A percentile compares a stretch with the other conserved stretches of the same genome.
Conservation (phyloP, 352 stramenopile species). For the Pythium oligandrum region DNA sequence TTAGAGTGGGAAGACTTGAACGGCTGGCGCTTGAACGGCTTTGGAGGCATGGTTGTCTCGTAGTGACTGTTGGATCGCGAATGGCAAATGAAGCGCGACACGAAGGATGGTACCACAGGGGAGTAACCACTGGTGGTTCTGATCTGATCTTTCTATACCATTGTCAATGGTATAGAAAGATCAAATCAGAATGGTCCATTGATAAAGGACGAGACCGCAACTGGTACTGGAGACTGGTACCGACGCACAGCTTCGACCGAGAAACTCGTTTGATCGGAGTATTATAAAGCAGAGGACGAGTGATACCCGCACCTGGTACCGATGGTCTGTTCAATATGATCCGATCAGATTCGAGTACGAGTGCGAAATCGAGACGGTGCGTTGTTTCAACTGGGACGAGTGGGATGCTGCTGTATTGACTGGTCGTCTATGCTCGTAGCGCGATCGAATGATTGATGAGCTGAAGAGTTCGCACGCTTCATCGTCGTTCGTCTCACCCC, state of each 20-base stretch:
- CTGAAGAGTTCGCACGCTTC: constrained; percentile 24
- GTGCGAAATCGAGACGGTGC: constrained; percentile 74
- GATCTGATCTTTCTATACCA: constrained; percentile 5
- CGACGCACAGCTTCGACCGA: not conserved
- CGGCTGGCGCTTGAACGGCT: constrained; percentile 4
- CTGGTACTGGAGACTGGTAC: not conserved
- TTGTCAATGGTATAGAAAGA: constrained; percentile 1
- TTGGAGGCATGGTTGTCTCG: constrained; percentile 4
- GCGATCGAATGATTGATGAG: constrained; percentile 31
- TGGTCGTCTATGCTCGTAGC: constrained; percentile 10
- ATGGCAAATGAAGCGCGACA: constrained; percentile 5
- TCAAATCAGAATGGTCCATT: not conserved
- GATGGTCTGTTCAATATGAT: not conserved
- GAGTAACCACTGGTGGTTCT: constrained; percentile 1
- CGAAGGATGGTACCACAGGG: constrained; percentile 5
- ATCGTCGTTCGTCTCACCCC: constrained; percentile 9
- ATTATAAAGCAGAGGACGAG: not conserved
- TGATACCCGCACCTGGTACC: not conserved
- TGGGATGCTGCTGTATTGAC: not conserved
- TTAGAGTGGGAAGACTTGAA: constrained; percentile 7
- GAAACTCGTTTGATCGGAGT: not conserved
- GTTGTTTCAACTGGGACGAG: not conserved
- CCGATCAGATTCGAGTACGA: constrained; percentile 48
- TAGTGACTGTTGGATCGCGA: constrained; percentile 4
- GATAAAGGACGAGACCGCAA: not conserved